Evolutionary conservation across 441 rosid genomes (phyloP), one percentile per base, ranked within the genome.

Genomic region (Brassica hybrid): DNA sequence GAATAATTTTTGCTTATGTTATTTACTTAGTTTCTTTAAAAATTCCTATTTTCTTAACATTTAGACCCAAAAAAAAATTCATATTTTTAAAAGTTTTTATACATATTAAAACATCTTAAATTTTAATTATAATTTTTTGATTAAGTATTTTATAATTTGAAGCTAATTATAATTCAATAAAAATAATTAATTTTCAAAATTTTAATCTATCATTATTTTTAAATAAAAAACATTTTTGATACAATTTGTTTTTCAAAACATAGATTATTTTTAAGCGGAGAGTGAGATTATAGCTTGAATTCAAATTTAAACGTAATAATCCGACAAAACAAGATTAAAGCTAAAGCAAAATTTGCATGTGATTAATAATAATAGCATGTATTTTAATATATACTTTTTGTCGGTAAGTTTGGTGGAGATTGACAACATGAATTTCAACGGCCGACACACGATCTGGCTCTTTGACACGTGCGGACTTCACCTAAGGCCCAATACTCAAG

Each of bases 371-470:
- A 66, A 4, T 38, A 5, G 21, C 59, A 67, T 2, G 12, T 63
- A 6, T 14, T 21, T 23, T 32, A 36, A 12, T 9, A 41, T 41
- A 17, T 27, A 13, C 5, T 41, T 38, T 17, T 3, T 69, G 71
- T 76, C 59, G 80, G 71, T 48, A 50, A 38, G 67, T 19, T 58
- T 1, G 45, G 65, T 66, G 16, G 57, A 65, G 16, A 58, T 16
- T 7, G 16, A 45, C 60, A 27, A 45, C 16, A 62, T 27, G 11
- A 27, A n/a, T n/a, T 34, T 65, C 58, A 57, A 14, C 66, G 70
- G 41, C 71, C 65, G 75, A 69, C 79, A 76, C 32, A 23, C 58
- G 11, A 50, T 16, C 11, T 17, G 75, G 13, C 16, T 36, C 18
- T 11, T 17, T 7, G 58, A 69, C 69, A 76, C 57, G 65, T 76